These are phyloP conservation scores for Trichoderma sp. DNA, from an alignment of 2,329 filamentous ascomycete species.

Conservation along the genomic window DNA sequence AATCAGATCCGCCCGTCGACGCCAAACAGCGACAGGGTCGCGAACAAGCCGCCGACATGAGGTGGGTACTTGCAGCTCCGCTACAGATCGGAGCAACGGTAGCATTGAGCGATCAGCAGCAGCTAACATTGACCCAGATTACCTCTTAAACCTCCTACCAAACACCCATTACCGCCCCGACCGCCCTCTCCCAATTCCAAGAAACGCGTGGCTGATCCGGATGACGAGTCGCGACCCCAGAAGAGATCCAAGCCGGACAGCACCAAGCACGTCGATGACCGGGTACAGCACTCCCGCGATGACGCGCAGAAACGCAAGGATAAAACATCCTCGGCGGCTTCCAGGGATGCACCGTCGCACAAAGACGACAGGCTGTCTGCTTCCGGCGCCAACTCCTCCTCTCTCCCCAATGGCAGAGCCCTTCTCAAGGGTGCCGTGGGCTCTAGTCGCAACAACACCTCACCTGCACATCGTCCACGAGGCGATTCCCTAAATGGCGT, in stretches of 20 bases:
- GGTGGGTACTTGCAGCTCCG: slow-evolving; percentile 23
- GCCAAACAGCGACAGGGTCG: slow-evolving; percentile 32
- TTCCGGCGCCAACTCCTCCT: slow-evolving; percentile 24
- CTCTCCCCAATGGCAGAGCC: slow-evolving; percentile 38
- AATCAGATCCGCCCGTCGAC: slow-evolving; percentile 28
- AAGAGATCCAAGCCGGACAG: slow-evolving; percentile 47
- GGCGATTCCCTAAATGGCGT: slow-evolving; percentile 44
- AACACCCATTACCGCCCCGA: slow-evolving; percentile 34
- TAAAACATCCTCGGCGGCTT: slow-evolving; percentile 23
- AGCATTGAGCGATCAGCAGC: background rate
- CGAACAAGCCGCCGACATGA: slow-evolving; percentile 32
- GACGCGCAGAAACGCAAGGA: slow-evolving; percentile 35
- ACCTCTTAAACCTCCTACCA: slow-evolving; percentile 37
- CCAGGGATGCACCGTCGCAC: slow-evolving; percentile 30
- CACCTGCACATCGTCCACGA: slow-evolving; percentile 40
- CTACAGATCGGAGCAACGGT: slow-evolving; percentile 20
- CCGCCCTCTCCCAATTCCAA: slow-evolving; percentile 44
- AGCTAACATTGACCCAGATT: slow-evolving; percentile 27
- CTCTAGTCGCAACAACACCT: slow-evolving; percentile 31
- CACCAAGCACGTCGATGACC: slow-evolving; percentile 33
- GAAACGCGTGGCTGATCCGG: slow-evolving; percentile 46
- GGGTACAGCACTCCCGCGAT: slow-evolving; percentile 33
- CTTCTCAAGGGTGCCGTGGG: slow-evolving; percentile 32
- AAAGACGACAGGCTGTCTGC: slow-evolving; percentile 28
- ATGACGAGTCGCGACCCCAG: slow-evolving; percentile 43